Evolutionary conservation across 2,329 filamentous ascomycete genomes (phyloP), one percentile per base, ranked within the genome.

Genomic region (Onygenales sp.): DNA sequence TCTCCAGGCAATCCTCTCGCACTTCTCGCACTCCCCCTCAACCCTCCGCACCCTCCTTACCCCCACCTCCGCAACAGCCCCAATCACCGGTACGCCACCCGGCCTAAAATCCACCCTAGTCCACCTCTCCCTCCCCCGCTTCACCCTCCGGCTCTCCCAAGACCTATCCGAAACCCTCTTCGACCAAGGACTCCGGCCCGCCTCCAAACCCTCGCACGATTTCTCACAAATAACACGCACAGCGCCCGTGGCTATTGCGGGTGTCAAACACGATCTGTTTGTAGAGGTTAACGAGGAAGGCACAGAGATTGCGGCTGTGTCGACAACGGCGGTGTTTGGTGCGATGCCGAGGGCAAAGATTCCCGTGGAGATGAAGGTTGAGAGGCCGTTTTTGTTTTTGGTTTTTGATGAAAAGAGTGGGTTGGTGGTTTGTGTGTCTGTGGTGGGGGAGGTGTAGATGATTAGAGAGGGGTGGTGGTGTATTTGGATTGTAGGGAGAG

Each of bases 201-300:
- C 43, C 17, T 54, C 35, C 46, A 27, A 9, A 11, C 36, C 32
- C 32, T 51, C 48, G 6, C 5, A 17, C 5, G 42, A 47, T 35
- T 51, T 54, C 43, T 27, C 32, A 8, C 53, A 41, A 10, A 51
- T 54, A 11, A 33, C 45, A 11, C 31, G 33, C 13, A 36, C 38
- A 10, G 10, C 21, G 8, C 42, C 49, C 9, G 48, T 43, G 9
- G 31, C 13, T 27, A 42, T 54, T 11, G 13, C 32, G 2, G 33
- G 31, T 11, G 35, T 54, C 13, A 39, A 44, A 14, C 53, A 54
- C 42, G 48, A 54, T 36, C n/a, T 54, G 21, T 46, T 54, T 21
- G 39, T 54, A 32, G 53, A 54, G 33, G 53, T 54, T 10, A 54
- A 51, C 43, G 53, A 51, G 35, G 31, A 54, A 45, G 53, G 53